phyloP scores from a whole-genome alignment of 1,139 yeast species.

The Yamadazyma membranifaciens region DNA sequence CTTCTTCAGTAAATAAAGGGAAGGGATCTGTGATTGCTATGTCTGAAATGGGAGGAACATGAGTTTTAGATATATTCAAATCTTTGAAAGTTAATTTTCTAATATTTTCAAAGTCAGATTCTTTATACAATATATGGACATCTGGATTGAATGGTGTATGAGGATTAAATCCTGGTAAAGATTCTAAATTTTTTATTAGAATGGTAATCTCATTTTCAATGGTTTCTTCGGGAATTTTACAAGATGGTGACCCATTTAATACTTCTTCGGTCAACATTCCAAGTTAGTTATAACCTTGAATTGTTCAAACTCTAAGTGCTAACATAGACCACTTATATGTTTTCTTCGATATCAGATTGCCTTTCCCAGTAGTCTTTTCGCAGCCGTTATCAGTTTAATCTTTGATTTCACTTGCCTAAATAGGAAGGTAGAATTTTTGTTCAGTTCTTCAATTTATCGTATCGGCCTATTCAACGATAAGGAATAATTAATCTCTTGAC shows the following conservation, averaged over 20 bases:
- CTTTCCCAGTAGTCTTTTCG: too few relatives aligned
- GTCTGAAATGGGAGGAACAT: conserved; percentile 19
- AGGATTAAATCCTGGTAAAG: conserved; percentile 20
- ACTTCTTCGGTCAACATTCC: conserved; percentile 14
- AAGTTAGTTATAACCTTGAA: too few relatives aligned
- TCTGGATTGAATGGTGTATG: conserved; percentile 20
- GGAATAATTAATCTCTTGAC: too few relatives aligned
- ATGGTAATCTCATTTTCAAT: conserved; percentile 19
- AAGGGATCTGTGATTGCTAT: conserved; percentile 57
- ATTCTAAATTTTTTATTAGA: conserved; percentile 18
- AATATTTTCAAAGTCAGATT: conserved; percentile 1
- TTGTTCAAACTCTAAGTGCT: too few relatives aligned
- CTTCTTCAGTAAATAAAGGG: conserved; percentile 57
- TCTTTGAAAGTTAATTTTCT: conserved; percentile 13
- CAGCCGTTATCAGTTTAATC: too few relatives aligned
- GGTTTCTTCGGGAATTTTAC: conserved; percentile 20
- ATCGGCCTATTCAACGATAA: too few relatives aligned
- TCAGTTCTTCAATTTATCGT: too few relatives aligned
- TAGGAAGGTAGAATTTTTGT: too few relatives aligned
- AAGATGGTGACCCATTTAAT: conserved; percentile 9
- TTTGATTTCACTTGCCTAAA: too few relatives aligned
- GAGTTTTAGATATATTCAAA: conserved; percentile 21
- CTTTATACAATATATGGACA: conserved; percentile 15
- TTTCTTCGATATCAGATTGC: too few relatives aligned
- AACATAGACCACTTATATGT: too few relatives aligned